Evolutionary conservation across 1,284 basidiomycete species (phyloP), one percentile per base, ranked within the genome.

Genomic region (Cutaneotrichosporon sp.): DNA sequence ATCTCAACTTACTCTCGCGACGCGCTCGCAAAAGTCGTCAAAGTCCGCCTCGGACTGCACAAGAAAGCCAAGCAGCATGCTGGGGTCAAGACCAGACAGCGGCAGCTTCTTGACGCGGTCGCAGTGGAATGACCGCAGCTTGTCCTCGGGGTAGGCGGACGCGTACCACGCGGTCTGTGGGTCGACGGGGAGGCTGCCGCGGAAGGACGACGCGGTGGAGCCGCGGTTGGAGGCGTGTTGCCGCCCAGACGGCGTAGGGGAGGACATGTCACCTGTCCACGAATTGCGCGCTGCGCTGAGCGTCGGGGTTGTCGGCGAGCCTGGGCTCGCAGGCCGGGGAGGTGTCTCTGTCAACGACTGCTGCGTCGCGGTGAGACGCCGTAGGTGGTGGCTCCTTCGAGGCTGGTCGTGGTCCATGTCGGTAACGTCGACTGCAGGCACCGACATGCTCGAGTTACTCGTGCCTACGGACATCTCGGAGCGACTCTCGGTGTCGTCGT

Each of bases 61-160:
- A 61, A 97, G 69, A 72, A 98, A 97, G 15, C 93, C 93, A 50
- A 97, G 79, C 9, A 98, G 78, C 94, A 98, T 97, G 66, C 90
- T 94, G 12, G 96, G 94, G 69, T 97, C 94, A 49, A 98, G 76
- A n/a, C 85, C 85, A 36, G 84, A 83, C 43, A 97, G 76, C 0
- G 87, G 86, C 88, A 97, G 92, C 80, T 93, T 92, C 68, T 90
- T 81, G 40, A 97, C 86, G 18, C 86, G 84, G 22, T 97, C 92
- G 69, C 90, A 92, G 72, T 97, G 94, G 79, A 91, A 98, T 3
- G 90, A 93, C 60, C 81, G 81, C 26, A 97, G 76, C 66, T 92
- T 87, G 8, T 79, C 51, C 12, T 80, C 72, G 0, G 78, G 72
- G 69, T 87, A 90, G 4, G 85, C 84, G 0, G 77, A 77, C 18